Evolutionary conservation across 2,329 filamentous ascomycete genomes (phyloP).

Genomic region (Botrytis aclada): DNA sequence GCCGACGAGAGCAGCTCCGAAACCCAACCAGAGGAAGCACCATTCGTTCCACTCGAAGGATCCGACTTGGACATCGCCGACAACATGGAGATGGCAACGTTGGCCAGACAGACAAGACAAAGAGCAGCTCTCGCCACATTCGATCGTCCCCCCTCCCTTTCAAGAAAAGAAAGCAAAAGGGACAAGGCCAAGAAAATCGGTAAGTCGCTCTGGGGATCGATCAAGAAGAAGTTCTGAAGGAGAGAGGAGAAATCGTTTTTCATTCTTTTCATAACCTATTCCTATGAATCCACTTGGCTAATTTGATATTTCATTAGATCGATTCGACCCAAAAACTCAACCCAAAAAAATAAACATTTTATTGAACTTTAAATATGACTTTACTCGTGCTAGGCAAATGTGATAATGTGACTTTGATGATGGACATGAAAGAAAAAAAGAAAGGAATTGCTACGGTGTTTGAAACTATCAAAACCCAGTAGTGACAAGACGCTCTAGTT

Average conservation of each 20-base stretch:
- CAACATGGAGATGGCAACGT: background rate
- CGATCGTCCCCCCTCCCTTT: background rate
- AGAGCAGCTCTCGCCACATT: background rate
- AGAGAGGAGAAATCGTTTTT: background rate
- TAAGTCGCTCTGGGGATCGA: background rate
- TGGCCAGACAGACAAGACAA: background rate
- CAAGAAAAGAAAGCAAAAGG: background rate
- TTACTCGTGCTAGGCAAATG: background rate
- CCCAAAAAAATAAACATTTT: background rate
- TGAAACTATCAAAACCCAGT: background rate
- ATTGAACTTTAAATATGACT: background rate
- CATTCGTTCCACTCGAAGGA: background rate
- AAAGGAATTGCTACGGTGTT: background rate
- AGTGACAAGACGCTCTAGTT: background rate
- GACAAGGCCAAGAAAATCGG: background rate
- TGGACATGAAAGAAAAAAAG: background rate
- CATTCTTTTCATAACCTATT: background rate
- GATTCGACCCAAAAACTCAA: background rate
- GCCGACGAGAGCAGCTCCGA: too few relatives aligned
- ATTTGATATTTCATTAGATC: background rate
- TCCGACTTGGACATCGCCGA: background rate
- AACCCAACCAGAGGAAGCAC: background rate
- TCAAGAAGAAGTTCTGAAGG: background rate
- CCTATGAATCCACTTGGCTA: background rate
- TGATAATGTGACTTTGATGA: background rate